Evolutionary conservation across 2,329 filamentous ascomycete species (phyloP), one percentile per base, ranked within the genome.

Genomic region (Fusarium udum): DNA sequence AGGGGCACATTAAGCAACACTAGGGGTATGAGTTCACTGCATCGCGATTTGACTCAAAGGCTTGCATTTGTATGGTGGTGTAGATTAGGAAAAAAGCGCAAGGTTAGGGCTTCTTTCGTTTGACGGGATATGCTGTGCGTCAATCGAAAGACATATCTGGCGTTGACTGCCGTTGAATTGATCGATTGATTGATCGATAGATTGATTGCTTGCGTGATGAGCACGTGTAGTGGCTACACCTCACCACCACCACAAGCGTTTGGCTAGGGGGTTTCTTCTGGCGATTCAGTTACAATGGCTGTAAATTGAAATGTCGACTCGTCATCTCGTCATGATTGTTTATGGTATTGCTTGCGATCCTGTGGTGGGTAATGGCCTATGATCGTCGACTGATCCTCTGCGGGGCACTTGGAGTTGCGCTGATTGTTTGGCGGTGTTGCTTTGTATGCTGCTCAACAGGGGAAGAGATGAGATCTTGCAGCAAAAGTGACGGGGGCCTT

Each of bases 401-500:
- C 71, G 63, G 71, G 67, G 67, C 67, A 64, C 49, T 51, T 49
- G 26, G 56, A 45, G 53, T 46, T 67, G 63, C 36, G 40, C 37
- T 58, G 45, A 37, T 42, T 63, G 39, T 42, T 46, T 57, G 34
- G 31, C 28, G 45, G 26, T 36, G 26, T 69, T 51, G 22, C 45
- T 26, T 68, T 61, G 63, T 39, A 39, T 62, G 59, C 49, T 51
- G 60, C 43, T 59, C 48, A 45, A 49, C 67, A 72, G 61, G 70
- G 69, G 55, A 72, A 72, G 57, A 61, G 46, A 59, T 24, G 71
- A 73, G 71, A 74, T 72, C 67, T 74, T 42, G 71, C 71, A 72
- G 64, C 31, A 46, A 55, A 40, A 53, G 16, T 42, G 52, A 66
- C 32, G 51, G 60, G 49, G 61, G 55, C 24, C 20, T 67, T 46